Conservation (phyloP, 2,329 filamentous ascomycete genomes). For the Coccinonectria pachysandricola region DNA sequence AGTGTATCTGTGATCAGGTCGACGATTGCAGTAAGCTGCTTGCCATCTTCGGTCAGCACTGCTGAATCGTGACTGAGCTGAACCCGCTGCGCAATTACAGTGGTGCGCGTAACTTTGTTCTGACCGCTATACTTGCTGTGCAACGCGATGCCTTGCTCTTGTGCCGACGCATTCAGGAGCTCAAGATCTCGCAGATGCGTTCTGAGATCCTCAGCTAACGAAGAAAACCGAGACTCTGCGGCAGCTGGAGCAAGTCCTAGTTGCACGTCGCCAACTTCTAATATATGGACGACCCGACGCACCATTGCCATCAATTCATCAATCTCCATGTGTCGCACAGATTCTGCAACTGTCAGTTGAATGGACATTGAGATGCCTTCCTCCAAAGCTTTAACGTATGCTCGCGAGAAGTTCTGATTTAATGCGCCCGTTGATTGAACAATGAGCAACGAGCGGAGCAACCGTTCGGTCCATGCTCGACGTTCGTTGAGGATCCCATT, state of each 20-base stretch:
- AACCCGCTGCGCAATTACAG: slow-evolving; percentile 71
- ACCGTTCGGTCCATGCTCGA: slow-evolving; percentile 28
- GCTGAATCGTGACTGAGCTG: slow-evolving; percentile 68
- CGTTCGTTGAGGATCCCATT: slow-evolving; percentile 20
- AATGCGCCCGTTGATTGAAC: slow-evolving; percentile 28
- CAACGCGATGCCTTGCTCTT: slow-evolving; percentile 39
- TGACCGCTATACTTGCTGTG: slow-evolving; percentile 68
- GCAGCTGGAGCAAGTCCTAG: slow-evolving; percentile 24
- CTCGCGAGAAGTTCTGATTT: slow-evolving; percentile 34
- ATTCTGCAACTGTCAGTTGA: slow-evolving; percentile 43
- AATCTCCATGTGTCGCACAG: slow-evolving; percentile 46
- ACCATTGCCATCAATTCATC: slow-evolving; percentile 19
- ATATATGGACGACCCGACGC: slow-evolving; percentile 15
- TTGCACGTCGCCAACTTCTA: slow-evolving; percentile 27
- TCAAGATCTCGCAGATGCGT: slow-evolving; percentile 36
- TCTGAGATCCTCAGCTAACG: slow-evolving; percentile 25
- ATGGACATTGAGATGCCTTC: slow-evolving; percentile 43
- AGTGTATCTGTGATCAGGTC: slow-evolving; percentile 32
- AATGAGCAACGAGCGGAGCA: slow-evolving; percentile 41
- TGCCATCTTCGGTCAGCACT: slow-evolving; percentile 59
- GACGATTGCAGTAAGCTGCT: slow-evolving; percentile 56
- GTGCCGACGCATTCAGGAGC: slow-evolving; percentile 33
- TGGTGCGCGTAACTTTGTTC: slow-evolving; percentile 61
- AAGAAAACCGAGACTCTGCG: slow-evolving; percentile 21
- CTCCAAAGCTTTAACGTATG: slow-evolving; percentile 53